These are phyloP conservation scores for Exophiala lecanii-corni DNA, from an alignment of 2,329 filamentous ascomycete genomes.

Conservation along the genomic window DNA sequence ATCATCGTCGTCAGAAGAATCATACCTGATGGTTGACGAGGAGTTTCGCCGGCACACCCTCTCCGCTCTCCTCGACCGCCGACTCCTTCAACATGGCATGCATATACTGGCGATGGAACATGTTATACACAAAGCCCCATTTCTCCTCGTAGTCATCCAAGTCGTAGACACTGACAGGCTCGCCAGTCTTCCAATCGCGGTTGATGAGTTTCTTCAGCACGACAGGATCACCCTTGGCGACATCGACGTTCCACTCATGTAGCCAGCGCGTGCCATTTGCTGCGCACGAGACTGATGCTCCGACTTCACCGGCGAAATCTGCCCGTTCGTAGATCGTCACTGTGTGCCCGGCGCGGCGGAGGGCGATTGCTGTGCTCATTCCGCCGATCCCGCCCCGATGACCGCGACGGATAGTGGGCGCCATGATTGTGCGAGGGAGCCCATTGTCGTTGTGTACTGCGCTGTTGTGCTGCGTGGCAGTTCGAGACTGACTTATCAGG, in stretches of 20 bases:
- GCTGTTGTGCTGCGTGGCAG: no score
- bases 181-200: constrained; percentile 65
- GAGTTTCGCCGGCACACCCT: constrained; percentile 51
- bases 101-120: constrained; percentile 68
- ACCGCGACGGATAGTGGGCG: constrained; percentile 43
- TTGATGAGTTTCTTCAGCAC: constrained; percentile 63
- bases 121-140: constrained; percentile 64
- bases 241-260: constrained; percentile 63
- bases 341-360: constrained; percentile 50
- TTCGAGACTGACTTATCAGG: no score
- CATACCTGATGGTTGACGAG: constrained; percentile 53
- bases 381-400: constrained; percentile 52
- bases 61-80: constrained; percentile 50
- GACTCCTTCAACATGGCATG: constrained; percentile 61
- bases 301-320: constrained; percentile 64
- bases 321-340: constrained; percentile 63
- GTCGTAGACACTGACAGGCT: constrained; percentile 60
- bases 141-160: constrained; percentile 60
- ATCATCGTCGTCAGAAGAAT: constrained; percentile 3
- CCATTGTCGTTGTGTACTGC: no score
- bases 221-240: constrained; percentile 61
- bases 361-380: constrained; percentile 46
- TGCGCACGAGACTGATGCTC: constrained; percentile 63
- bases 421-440: constrained; percentile 32
- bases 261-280: constrained; percentile 68